Evolutionary conservation across 805 yeast genomes (phyloP).

Genomic region (Blastobotrys chiropterorum): DNA sequence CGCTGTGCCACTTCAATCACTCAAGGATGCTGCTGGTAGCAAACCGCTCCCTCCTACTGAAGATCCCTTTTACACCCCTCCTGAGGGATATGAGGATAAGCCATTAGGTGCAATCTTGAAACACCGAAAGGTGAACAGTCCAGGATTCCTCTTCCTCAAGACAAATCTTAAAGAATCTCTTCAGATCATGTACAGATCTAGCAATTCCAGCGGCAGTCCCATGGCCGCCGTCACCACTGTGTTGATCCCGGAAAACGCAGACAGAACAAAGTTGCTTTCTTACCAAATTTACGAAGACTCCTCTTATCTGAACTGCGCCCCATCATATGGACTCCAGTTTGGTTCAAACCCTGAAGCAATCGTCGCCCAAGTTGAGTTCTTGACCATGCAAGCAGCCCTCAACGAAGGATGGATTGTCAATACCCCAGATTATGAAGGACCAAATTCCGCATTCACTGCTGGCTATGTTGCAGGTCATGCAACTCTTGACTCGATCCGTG

Average conservation of each 20-base stretch:
- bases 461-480: constrained; percentile 25
- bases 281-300: constrained; percentile 28
- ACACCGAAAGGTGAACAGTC: constrained; percentile 4
- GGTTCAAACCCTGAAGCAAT: constrained; percentile 8
- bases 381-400: constrained; percentile 14
- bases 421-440: constrained; percentile 29
- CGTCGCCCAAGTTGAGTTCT: constrained; percentile 8
- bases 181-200: constrained; percentile 16
- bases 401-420: constrained; percentile 18
- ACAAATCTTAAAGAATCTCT: constrained; percentile 8
- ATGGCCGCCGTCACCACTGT: constrained; percentile 24
- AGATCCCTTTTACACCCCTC: constrained; percentile 20
- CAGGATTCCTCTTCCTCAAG: constrained; percentile 3
- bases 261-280: constrained; percentile 15
- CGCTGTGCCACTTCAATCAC: neutral
- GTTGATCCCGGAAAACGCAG: constrained; percentile 20
- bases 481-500: constrained; percentile 25
- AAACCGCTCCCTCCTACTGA: constrained; percentile 13
- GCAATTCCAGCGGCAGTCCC: constrained; percentile 16
- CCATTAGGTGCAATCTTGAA: constrained; percentile 11
- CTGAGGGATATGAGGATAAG: constrained; percentile 13
- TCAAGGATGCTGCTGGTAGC: neutral
- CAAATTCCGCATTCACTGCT: constrained; percentile 24
- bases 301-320: constrained; percentile 23
- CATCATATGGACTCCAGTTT: constrained; percentile 21